Evolutionary conservation across 176 grass and related monocot genomes (phyloP).

Genomic region (Otatea glauca): DNA sequence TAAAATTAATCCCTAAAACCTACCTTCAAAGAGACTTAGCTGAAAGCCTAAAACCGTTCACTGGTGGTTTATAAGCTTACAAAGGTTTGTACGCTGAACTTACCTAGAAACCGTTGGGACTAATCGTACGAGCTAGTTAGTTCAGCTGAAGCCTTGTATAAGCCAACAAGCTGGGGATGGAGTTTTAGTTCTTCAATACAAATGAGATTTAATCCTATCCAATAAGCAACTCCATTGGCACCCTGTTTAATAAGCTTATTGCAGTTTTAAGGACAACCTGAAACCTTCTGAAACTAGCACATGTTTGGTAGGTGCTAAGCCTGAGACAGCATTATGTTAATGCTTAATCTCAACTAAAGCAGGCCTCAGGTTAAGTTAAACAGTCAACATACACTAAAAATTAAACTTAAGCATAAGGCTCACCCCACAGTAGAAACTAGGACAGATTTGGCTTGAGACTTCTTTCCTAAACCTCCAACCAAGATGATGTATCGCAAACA

Average conservation of each 20-base stretch:
- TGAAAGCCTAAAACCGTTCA: not conserved
- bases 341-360: slow-evolving; percentile 1
- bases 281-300: not conserved
- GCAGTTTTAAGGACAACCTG: slow-evolving; percentile 3
- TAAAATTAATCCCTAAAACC: slow-evolving; percentile 1
- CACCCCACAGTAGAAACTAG: not conserved
- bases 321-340: slow-evolving; percentile 1
- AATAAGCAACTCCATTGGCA: not conserved
- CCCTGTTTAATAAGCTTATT: slow-evolving; percentile 18
- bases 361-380: slow-evolving; percentile 6
- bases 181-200: not conserved
- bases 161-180: not conserved
- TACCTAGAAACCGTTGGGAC: not conserved
- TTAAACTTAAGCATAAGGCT: slow-evolving; percentile 1
- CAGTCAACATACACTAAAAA: not conserved
- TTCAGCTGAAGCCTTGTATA: not conserved
- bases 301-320: not conserved
- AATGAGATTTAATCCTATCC: not conserved
- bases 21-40: slow-evolving; percentile 9
- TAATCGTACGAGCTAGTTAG: not conserved
- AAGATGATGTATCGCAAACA: slow-evolving; percentile 9
- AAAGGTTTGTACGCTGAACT: not conserved
- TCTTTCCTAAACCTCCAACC: slow-evolving; percentile 23
- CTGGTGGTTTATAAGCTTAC: not conserved
- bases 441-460: slow-evolving; percentile 16